phyloP scores from a whole-genome alignment of 768 basidiomycete genomes.

The Tubosaeta brunneosetosa region DNA sequence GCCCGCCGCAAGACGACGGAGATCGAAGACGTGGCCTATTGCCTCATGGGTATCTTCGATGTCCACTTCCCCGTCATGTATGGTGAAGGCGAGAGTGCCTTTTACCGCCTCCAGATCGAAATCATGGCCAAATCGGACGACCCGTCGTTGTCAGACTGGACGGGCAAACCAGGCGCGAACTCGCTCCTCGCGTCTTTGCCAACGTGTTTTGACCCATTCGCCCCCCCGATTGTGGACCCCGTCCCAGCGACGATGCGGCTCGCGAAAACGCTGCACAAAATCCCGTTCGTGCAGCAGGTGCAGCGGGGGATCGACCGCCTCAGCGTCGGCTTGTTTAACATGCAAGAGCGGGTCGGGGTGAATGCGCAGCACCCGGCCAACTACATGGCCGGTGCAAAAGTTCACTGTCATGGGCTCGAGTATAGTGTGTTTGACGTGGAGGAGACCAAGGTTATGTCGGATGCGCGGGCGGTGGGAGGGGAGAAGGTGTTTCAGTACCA shows the following conservation, averaged over 20 bases:
- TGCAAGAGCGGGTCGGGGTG: conserved; percentile 16
- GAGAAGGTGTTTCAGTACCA: conserved; percentile 13
- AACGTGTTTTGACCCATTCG: conserved; percentile 22
- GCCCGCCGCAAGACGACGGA: conserved; percentile 26
- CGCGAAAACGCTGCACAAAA: conserved; percentile 2
- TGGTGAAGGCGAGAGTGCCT: conserved; percentile 26
- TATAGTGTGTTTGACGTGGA: conserved; percentile 14
- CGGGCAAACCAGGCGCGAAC: conserved; percentile 11
- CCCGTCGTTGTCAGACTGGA: conserved; percentile 25
- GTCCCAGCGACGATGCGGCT: conserved; percentile 14
- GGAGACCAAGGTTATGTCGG: conserved; percentile 12
- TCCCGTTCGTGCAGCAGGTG: conserved; percentile 9
- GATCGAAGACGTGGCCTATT: conserved; percentile 27
- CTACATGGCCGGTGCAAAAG: conserved; percentile 15
- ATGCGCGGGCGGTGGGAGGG: not conserved
- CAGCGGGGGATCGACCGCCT: conserved; percentile 12
- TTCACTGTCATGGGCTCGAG: conserved; percentile 22
- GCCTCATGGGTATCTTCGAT: conserved; percentile 26
- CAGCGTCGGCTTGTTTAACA: conserved; percentile 15
- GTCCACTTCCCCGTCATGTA: conserved; percentile 28
- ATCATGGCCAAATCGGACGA: conserved; percentile 24
- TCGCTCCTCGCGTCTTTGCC: conserved; percentile 17
- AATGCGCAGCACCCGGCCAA: conserved; percentile 20
- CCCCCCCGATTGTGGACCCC: conserved; percentile 11
- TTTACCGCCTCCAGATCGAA: conserved; percentile 24